Base-by-base conservation (phyloP, 257 asterid genomes). In the Ajuga chamaepitys region DNA sequence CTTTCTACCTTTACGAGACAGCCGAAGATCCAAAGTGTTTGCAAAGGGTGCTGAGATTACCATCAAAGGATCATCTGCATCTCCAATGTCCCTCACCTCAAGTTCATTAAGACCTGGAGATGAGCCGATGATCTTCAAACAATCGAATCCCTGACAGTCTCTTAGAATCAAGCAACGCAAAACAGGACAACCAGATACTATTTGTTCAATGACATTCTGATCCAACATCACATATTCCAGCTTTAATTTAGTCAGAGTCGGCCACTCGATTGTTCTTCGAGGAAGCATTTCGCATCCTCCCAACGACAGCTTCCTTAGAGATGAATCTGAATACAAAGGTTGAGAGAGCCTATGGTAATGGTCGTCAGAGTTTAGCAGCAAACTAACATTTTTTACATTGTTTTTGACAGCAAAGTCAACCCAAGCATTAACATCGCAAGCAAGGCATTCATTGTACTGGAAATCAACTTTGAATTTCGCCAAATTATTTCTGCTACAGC, bases 121-220 rank as follows among this genome's bases (percentile, higher is more conserved):
- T 11, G n/a, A n/a, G n/a, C n/a, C n/a, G n/a, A n/a, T 5, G 14
- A 62, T 13, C 10, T 34, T 37, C 70, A 46, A 35, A 26, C 12
- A 0, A n/a, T 22, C 2, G 18, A 57, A 57, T 32, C 66, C 58
- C 37, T 13, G 7, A n/a, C 66, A 68, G 1, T 0, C 14, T 3
- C 2, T 24, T 18, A 46, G 6, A 11, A 0, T 10, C 37, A 57
- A 18, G 12, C 1, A 0, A 8, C 57, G 0, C 25, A 68, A 30
- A 44, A 44, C 73, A 20, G 73, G 73, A 34, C 73, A 68, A 9
- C 73, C 47, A 4, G 59, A 57, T 5, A 68, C n/a, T 45, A 68
- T 21, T 4, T 56, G 37, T 13, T 32, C 40, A 35, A 64, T 8
- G 6, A 47, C 17, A 30, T 1, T n/a, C 38, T 35, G 17, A n/a